Evolutionary conservation across 805 yeast species (phyloP).

Genomic region (Metschnikowia santaceciliae): DNA sequence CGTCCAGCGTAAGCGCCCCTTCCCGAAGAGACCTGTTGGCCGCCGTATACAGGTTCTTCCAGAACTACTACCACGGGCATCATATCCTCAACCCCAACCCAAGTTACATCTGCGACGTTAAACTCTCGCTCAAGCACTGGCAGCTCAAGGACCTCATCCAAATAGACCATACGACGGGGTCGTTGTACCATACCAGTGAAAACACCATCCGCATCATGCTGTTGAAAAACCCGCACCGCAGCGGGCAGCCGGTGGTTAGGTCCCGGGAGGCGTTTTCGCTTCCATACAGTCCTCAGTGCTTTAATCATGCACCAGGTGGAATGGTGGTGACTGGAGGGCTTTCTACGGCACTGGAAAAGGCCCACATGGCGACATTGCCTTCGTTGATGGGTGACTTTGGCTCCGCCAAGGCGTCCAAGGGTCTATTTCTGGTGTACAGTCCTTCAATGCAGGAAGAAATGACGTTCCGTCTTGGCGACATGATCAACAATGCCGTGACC

Average conservation of each 20-base stretch:
- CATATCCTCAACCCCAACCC: conserved; percentile 36
- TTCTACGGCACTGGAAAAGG: conserved; percentile 36
- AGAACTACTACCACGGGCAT: conserved; percentile 40
- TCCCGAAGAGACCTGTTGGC: conserved; percentile 5
- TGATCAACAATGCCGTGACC: conserved; percentile 77
- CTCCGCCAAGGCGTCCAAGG: conserved; percentile 44
- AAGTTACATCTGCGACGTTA: conserved; percentile 28
- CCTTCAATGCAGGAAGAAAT: conserved; percentile 44
- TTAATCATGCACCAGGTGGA: conserved; percentile 51
- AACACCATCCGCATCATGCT: conserved; percentile 39
- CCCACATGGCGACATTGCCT: conserved; percentile 23
- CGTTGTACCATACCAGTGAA: conserved; percentile 56
- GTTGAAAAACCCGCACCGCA: conserved; percentile 1
- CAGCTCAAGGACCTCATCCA: conserved; percentile 74
- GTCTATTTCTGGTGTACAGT: conserved; percentile 58
- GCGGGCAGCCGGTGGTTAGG: conserved; percentile 3
- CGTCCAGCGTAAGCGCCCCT: neutral
- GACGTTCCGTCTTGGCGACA: conserved; percentile 66
- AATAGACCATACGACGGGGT: conserved; percentile 40
- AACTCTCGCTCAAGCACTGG: conserved; percentile 56
- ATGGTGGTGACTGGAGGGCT: conserved; percentile 46
- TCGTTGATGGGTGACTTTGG: conserved; percentile 15
- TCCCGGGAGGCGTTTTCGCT: conserved; percentile 24
- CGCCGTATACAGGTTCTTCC: conserved; percentile 30
- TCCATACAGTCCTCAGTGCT: conserved; percentile 68